Percentiles rank a stretch among this genome's conserved stretches.
These are phyloP conservation scores for Starmerella bacillaris DNA, from an alignment of 805 yeast genomes.

Conservation along the genomic window DNA sequence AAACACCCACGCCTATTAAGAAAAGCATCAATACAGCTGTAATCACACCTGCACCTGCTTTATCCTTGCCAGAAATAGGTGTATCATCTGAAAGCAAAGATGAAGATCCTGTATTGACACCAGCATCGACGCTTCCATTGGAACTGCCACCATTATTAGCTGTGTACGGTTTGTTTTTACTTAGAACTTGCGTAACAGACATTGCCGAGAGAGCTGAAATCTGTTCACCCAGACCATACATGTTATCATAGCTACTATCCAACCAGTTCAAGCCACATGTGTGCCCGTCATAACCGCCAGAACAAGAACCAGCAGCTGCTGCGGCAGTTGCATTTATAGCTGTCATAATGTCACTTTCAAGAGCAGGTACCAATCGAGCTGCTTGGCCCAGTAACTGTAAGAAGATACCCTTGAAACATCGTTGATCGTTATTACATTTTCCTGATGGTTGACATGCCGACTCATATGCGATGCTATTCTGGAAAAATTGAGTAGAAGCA, in stretches of 20 bases:
- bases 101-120: slow-evolving; percentile 26
- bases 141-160: slow-evolving; percentile 53
- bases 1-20: slow-evolving; percentile 47
- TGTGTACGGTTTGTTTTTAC: slow-evolving; percentile 41
- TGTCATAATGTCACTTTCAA: slow-evolving; percentile 30
- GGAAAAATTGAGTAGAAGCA: slow-evolving; percentile 30
- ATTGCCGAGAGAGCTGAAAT: slow-evolving; percentile 56
- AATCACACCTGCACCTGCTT: slow-evolving; percentile 77
- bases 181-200: slow-evolving; percentile 27
- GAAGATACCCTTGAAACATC: slow-evolving; percentile 55
- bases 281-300: slow-evolving; percentile 63
- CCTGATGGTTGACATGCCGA: slow-evolving; percentile 44
- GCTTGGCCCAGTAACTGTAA: slow-evolving; percentile 49
- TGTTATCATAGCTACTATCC: slow-evolving; percentile 39
- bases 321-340: slow-evolving; percentile 35
- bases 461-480: slow-evolving; percentile 45
- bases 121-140: slow-evolving; percentile 49
- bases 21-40: slow-evolving; percentile 56
- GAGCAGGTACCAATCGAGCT: slow-evolving; percentile 39
- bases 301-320: slow-evolving; percentile 64
- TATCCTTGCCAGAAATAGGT: slow-evolving; percentile 41
- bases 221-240: slow-evolving; percentile 71
- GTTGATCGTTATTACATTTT: slow-evolving; percentile 54
- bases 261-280: slow-evolving; percentile 74
- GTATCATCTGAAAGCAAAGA: slow-evolving; percentile 14